Conservation (phyloP, 257 asterid species). For the Fraxinus quadrangulata region DNA sequence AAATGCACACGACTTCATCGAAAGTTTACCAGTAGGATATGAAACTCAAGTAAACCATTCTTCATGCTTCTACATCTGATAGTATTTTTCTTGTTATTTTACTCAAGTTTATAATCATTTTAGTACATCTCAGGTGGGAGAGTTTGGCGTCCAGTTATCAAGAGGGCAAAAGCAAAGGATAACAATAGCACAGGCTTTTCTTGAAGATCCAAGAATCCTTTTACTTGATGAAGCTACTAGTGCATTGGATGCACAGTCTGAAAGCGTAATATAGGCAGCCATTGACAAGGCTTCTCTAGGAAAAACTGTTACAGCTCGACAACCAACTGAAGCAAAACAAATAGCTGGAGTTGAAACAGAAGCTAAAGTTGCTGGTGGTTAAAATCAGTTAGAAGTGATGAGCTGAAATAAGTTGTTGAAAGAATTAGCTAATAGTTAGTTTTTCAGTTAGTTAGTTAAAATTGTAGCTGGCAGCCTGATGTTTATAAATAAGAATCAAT, state of each 20-base stretch:
- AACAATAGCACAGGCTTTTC: slow-evolving; percentile 72
- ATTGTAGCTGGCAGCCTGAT: too few relatives aligned
- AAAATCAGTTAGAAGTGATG: too few relatives aligned
- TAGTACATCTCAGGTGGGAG: slow-evolving; percentile 59
- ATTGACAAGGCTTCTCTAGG: slow-evolving; percentile 61
- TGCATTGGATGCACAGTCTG: slow-evolving; percentile 76
- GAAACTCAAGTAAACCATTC: slow-evolving; percentile 56
- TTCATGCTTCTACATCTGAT: neutral
- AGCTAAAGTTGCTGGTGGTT: too few relatives aligned
- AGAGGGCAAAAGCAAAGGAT: slow-evolving; percentile 86
- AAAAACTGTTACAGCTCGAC: too few relatives aligned
- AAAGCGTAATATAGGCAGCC: slow-evolving; percentile 63
- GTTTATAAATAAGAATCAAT: too few relatives aligned
- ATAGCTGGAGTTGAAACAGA: too few relatives aligned
- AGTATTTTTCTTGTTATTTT: neutral
- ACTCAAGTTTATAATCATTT: slow-evolving; percentile 1
- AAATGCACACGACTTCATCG: slow-evolving; percentile 71
- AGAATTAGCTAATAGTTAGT: too few relatives aligned
- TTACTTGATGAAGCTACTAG: slow-evolving; percentile 85
- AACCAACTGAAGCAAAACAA: too few relatives aligned
- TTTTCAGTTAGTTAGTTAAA: too few relatives aligned
- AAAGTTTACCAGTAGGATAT: slow-evolving; percentile 56
- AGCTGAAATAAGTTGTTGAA: too few relatives aligned
- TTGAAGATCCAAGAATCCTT: slow-evolving; percentile 65
- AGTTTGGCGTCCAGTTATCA: slow-evolving; percentile 64